These are phyloP conservation scores for Chalciporus chontae DNA, from an alignment of 768 basidiomycete genomes.

Conservation along the genomic window DNA sequence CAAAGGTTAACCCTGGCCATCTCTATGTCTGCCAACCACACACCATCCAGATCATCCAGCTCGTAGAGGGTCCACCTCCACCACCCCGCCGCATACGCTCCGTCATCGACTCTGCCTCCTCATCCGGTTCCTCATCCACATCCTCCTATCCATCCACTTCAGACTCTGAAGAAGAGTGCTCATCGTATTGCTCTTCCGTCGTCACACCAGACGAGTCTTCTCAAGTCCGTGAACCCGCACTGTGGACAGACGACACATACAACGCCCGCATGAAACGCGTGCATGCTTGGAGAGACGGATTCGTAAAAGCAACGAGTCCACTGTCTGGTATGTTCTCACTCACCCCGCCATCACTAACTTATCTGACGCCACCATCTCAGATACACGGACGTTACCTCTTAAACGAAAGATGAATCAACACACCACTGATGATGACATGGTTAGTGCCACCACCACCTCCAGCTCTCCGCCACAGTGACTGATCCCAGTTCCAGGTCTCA, in stretches of 20 bases:
- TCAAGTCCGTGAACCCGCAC: slow-evolving; percentile 19
- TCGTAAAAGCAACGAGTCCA: slow-evolving; percentile 41
- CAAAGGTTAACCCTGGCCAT: slow-evolving; percentile 38
- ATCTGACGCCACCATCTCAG: slow-evolving; percentile 10
- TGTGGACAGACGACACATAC: slow-evolving; percentile 48
- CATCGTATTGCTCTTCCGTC: slow-evolving; percentile 75
- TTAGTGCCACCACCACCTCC: slow-evolving; percentile 24
- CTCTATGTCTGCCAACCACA: slow-evolving; percentile 48
- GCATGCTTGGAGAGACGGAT: slow-evolving; percentile 65
- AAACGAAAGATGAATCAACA: slow-evolving; percentile 44
- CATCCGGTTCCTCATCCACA: slow-evolving; percentile 38
- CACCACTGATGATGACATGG: slow-evolving; percentile 39
- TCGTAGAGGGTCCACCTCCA: slow-evolving; percentile 57
- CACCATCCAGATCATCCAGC: slow-evolving; percentile 66
- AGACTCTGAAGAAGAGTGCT: slow-evolving; percentile 43
- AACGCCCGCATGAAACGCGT: slow-evolving; percentile 60
- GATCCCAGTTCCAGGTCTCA: slow-evolving; percentile 37
- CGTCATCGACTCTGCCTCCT: slow-evolving; percentile 34
- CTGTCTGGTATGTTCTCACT: slow-evolving; percentile 37
- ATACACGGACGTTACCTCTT: slow-evolving; percentile 36
- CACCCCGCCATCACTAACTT: background rate
- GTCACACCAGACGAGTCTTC: slow-evolving; percentile 38
- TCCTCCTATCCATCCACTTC: slow-evolving; percentile 37
- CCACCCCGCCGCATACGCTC: slow-evolving; percentile 44
- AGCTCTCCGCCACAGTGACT: slow-evolving; percentile 11